phyloP scores from a whole-genome alignment of 176 grass and related monocot species.

The Aegilops longissima region DNA sequence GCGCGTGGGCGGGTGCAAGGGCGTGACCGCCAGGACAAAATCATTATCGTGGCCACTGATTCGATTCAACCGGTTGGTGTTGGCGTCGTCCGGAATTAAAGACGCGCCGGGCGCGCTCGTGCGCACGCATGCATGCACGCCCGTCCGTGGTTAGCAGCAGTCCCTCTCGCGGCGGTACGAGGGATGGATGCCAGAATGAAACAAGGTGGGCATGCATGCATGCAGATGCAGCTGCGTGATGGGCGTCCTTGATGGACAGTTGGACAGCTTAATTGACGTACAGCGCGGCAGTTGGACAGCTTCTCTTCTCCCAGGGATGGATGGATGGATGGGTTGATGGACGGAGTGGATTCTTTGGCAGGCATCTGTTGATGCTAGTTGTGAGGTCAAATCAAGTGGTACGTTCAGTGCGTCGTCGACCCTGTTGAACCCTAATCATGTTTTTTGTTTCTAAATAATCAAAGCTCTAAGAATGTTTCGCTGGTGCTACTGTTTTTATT shows the following conservation, averaged over 20 bases:
- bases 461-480: neutral
- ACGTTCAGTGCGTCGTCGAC: neutral
- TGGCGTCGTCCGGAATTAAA: too few species aligned
- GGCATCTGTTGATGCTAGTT: neutral
- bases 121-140: neutral
- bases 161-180: slow-evolving; percentile 20
- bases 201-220: neutral
- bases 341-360: neutral
- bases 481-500: neutral
- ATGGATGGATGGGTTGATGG: neutral
- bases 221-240: neutral
- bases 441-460: too few species aligned
- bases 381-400: neutral
- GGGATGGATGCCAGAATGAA: neutral
- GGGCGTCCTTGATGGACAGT: neutral
- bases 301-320: too few species aligned
- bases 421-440: neutral
- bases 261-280: neutral
- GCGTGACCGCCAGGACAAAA: too few species aligned
- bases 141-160: neutral
- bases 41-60: too few species aligned
- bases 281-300: neutral
- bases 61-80: neutral
- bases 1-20: too few species aligned
- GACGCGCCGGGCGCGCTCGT: neutral